These are phyloP conservation scores for Viridothelium virens DNA, from an alignment of 495 filamentous ascomycete species.

Conservation along the genomic window DNA sequence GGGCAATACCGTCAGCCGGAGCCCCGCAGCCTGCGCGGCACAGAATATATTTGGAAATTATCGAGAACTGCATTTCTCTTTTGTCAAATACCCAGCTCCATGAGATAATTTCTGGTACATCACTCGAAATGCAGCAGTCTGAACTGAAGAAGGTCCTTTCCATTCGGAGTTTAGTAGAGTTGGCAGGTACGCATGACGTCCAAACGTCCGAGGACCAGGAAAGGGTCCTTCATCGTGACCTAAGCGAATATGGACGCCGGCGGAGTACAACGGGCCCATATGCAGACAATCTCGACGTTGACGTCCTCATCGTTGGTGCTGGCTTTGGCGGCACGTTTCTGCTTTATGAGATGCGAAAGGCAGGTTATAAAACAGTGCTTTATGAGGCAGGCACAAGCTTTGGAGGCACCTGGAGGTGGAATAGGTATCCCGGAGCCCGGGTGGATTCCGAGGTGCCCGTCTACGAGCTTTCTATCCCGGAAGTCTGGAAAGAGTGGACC, in stretches of 20 bases:
- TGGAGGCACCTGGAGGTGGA: slow-evolving; percentile 30
- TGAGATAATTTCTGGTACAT: background rate
- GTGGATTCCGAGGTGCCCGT: slow-evolving; percentile 46
- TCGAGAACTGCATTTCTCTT: too few relatives aligned
- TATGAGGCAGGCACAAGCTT: slow-evolving; percentile 25
- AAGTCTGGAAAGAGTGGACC: slow-evolving; percentile 48
- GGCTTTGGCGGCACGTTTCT: slow-evolving; percentile 32
- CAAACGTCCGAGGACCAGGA: slow-evolving; percentile 1
- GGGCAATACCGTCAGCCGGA: too few relatives aligned
- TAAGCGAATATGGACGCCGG: slow-evolving; percentile 27
- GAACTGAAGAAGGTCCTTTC: background rate
- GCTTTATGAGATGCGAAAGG: slow-evolving; percentile 21
- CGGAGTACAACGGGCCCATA: slow-evolving; percentile 37
- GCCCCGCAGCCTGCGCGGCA: too few relatives aligned
- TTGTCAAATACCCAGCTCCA: too few relatives aligned
- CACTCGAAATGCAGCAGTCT: background rate
- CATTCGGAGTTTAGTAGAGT: background rate
- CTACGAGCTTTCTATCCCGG: slow-evolving; percentile 47
- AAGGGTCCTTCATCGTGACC: slow-evolving; percentile 12
- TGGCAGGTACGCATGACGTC: background rate
- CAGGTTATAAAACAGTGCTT: slow-evolving; percentile 27
- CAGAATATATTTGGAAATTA: too few relatives aligned
- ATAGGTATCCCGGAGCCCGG: slow-evolving; percentile 25
- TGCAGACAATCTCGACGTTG: slow-evolving; percentile 37
- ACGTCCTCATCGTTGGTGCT: slow-evolving; percentile 47